These are phyloP conservation scores for Candida sojae DNA, from an alignment of 1,139 yeast genomes.

Conservation along the genomic window DNA sequence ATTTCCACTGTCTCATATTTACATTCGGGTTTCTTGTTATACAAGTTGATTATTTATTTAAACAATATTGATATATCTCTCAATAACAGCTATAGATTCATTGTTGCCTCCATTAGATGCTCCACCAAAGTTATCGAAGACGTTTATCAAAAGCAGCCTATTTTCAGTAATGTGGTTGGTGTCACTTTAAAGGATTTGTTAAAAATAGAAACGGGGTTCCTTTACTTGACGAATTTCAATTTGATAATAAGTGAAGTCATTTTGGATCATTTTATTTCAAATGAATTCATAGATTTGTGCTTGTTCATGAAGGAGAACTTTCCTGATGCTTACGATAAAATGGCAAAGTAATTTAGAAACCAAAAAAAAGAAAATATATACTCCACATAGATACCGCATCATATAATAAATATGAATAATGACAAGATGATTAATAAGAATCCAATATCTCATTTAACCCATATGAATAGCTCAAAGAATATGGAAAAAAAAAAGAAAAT, in stretches of 20 bases:
- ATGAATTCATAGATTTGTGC: constrained; percentile 29
- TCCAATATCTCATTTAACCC: too few species aligned
- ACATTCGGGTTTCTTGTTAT: constrained; percentile 43
- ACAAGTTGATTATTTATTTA: constrained; percentile 35
- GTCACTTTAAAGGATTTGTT: constrained; percentile 39
- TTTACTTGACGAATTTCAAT: constrained; percentile 43
- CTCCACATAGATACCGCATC: neutral
- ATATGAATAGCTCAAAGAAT: too few species aligned
- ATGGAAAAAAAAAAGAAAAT: neutral
- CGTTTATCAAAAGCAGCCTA: constrained; percentile 43
- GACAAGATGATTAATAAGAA: too few species aligned
- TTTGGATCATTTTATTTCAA: constrained; percentile 33
- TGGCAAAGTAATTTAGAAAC: neutral
- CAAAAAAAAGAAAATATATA: neutral
- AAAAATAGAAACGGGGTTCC: constrained; percentile 43
- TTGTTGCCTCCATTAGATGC: constrained; percentile 46
- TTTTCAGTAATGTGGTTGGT: constrained; percentile 49
- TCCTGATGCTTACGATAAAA: constrained; percentile 8
- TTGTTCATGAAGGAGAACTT: constrained; percentile 16
- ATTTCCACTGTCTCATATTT: constrained; percentile 43
- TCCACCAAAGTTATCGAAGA: constrained; percentile 48
- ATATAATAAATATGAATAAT: too few species aligned
- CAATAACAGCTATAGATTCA: constrained; percentile 39
- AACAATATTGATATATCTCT: constrained; percentile 31
- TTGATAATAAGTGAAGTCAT: constrained; percentile 38